Base-by-base conservation (phyloP, 139 green algal species). In the Picochlorum sp. region DNA sequence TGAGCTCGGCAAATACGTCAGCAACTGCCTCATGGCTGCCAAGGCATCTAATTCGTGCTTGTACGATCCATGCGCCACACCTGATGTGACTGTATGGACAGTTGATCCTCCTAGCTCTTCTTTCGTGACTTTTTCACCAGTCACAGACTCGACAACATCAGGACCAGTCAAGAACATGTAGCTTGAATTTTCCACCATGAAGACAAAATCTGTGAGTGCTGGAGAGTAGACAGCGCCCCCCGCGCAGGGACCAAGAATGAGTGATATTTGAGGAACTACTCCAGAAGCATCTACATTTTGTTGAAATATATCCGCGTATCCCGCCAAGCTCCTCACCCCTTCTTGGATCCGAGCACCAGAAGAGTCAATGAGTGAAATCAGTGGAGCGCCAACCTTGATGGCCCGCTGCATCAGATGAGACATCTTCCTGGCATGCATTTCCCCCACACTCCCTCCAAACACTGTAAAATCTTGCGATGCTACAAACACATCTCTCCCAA, bases 91-190 rank as follows among this genome's bases (percentile, higher is more conserved):
- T n/a, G 74, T 71, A 73, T 89, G 82, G 10, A 79, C 78, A 7
- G 63, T 54, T 4, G 82, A 80, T 7, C 82, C 82, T 4, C 82
- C 82, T 44, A 89, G 69, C 63, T 75, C 56, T 58, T 89, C 82
- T 58, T 80, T 63, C 4, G 66, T 80, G 4, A 84, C 74, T 5
- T 80, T 74, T 44, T 84, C 77, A 57, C 50, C 59, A 5, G 67
- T 84, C 15, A 89, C 82, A 37, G 41, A 49, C 57, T 69, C 73
- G 5, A 88, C 73, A 3, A 89, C 82, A 20, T 89, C 82, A 4
- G 82, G 82, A 2, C 82, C 82, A 0, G 82, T 89, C 6, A 89
- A 58, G 61, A 89, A 88, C 82, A 89, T 88, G 71, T 88, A 69
- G 34, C 47, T 54, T 11, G 65, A 78, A 65, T 26, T 82, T 52